Evolutionary conservation across 169 alveolate genomes (phyloP), one percentile per base, ranked within the genome.

Genomic region (Cryptosporidium meleagridis): DNA sequence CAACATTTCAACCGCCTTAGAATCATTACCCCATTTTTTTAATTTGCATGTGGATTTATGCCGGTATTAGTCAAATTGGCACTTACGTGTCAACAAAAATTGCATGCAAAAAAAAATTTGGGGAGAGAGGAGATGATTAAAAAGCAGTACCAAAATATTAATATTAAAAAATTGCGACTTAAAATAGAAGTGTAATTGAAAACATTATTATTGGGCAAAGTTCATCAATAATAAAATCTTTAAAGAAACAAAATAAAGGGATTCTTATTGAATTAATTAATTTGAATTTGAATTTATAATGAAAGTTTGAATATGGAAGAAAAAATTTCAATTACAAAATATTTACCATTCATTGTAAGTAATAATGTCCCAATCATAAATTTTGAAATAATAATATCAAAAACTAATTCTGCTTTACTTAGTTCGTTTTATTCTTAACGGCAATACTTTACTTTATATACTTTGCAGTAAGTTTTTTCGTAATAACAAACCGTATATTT

Each of bases 221-320:
- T 55, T n/a, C 37, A 39, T 55, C 67, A 21, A 23, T 21, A 0
- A n/a, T 5, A 55, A 55, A 7, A 48, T 16, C 8, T 55, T 55
- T 18, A 39, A 55, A 33, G 45, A 45, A n/a, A 33, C 18, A 55
- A 53, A n/a, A 55, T 21, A 23, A 21, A 55, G 12, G 35, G 23
- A 55, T 55, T 55, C 29, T n/a, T 55, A 3, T 26, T 55, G 67
- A 55, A 26, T 26, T 26, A 35, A 65, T 65, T 48, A 48, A 48
- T 48, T 48, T 35, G 58, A 39, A 14, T 31, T 58, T 51, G 31
- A 55, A 29, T 37, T 55, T 80, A 80, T 80, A 61, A 80, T 80
- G 89, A 80, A 80, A 80, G 62, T 33, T 80, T 58, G 73, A 80
- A 80, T 39, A 80, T 80, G 89, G 75, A 80, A 33, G 89, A 80